phyloP scores from a whole-genome alignment of 169 alveolate species.

The Cryptosporidium sp. region DNA sequence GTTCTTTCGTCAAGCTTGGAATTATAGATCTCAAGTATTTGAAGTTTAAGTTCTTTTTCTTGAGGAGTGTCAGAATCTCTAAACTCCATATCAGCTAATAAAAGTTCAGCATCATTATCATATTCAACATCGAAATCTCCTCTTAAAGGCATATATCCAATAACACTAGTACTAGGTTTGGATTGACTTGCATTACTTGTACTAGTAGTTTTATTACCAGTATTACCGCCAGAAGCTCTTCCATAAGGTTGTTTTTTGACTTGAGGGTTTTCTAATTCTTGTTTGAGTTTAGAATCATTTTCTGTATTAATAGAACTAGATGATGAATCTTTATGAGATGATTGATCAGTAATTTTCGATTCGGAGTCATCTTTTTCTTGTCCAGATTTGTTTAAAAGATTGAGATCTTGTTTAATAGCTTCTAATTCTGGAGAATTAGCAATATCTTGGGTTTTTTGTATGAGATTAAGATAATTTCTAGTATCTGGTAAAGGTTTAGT shows the following conservation, averaged over 20 bases:
- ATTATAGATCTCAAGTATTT: conserved; percentile 89
- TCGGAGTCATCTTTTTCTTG: not conserved
- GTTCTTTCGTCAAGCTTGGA: conserved; percentile 91
- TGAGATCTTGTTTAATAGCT: conserved; percentile 2
- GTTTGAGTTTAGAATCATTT: not conserved
- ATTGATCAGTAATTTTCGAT: not conserved
- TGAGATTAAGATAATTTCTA: conserved; percentile 68
- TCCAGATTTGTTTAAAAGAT: not conserved
- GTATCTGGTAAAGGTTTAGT: conserved; percentile 86
- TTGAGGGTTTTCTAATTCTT: conserved; percentile 13
- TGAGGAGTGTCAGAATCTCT: conserved; percentile 87
- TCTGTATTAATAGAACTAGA: not conserved
- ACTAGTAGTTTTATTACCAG: conserved; percentile 22
- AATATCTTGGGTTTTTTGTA: not conserved
- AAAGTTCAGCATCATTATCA: conserved; percentile 98
- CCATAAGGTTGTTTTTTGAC: conserved; percentile 43
- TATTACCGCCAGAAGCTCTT: conserved; percentile 38
- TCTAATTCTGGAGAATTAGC: not conserved
- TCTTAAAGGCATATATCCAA: conserved; percentile 89
- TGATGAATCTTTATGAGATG: not conserved
- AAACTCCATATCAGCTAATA: conserved; percentile 97
- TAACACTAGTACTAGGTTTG: conserved; percentile 68
- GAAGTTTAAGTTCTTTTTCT: conserved; percentile 85
- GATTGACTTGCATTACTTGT: conserved; percentile 12
- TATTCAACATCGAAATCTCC: conserved; percentile 98